A percentile compares a stretch with the other conserved stretches of the same genome.
Evolutionary conservation across 1,284 basidiomycete species (phyloP).

Genomic region (Sutorius eximius): DNA sequence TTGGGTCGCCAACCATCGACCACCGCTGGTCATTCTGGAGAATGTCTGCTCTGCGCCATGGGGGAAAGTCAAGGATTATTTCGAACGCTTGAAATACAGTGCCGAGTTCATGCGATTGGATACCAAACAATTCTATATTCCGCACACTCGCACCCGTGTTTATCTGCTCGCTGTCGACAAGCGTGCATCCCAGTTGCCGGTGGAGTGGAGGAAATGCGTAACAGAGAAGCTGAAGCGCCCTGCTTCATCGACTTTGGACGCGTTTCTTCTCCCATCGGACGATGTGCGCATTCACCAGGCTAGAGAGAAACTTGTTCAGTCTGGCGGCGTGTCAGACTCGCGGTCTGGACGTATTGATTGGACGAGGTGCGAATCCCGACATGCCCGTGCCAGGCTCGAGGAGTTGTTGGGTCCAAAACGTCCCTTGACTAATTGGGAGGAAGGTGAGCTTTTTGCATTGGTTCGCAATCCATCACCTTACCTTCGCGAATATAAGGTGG

Average conservation of each 20-base stretch:
- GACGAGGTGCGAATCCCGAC: constrained; percentile 89
- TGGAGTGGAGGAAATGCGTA: constrained; percentile 72
- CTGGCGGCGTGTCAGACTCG: constrained; percentile 60
- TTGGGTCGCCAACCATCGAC: constrained; percentile 87
- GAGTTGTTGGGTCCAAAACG: constrained; percentile 82
- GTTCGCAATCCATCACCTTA: background rate
- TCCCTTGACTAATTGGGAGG: constrained; percentile 91
- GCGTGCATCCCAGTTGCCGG: constrained; percentile 56
- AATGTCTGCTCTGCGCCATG: constrained; percentile 94
- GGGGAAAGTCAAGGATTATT: constrained; percentile 74
- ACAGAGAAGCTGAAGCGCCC: constrained; percentile 69
- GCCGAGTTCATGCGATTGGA: constrained; percentile 77
- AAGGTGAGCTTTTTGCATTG: constrained; percentile 51
- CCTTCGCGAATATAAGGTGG: constrained; percentile 52
- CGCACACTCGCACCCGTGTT: constrained; percentile 88
- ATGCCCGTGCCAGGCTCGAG: constrained; percentile 84
- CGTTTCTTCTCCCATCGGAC: constrained; percentile 88
- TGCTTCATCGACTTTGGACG: constrained; percentile 87
- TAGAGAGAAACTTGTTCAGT: constrained; percentile 77
- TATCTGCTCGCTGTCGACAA: constrained; percentile 82
- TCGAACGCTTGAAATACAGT: constrained; percentile 76
- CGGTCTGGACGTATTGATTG: constrained; percentile 81
- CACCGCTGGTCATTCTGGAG: constrained; percentile 89
- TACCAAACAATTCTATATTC: constrained; percentile 93
- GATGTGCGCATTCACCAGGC: constrained; percentile 90